A percentile compares a stretch with the other conserved stretches of the same genome.
These are phyloP conservation scores for Cucurbita ficifolia DNA, from an alignment of 306 rosid genomes.

Conservation along the genomic window DNA sequence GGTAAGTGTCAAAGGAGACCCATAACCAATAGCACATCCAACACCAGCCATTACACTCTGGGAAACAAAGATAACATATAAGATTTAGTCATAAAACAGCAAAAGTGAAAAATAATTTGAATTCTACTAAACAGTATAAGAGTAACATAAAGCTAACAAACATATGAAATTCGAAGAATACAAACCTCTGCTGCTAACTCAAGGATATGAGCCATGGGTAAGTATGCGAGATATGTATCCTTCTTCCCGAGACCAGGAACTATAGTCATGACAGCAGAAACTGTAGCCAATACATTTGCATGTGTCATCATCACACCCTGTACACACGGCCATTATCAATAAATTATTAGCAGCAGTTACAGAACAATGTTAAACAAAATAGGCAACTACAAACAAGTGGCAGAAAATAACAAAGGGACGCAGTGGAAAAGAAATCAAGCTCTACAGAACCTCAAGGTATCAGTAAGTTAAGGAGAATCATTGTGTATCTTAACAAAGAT, in stretches of 20 bases:
- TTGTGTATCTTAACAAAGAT: not conserved
- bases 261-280: constrained; percentile 70
- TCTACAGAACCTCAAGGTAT: not conserved
- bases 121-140: not conserved
- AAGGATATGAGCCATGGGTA: constrained; percentile 97
- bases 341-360: not conserved
- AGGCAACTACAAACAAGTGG: not conserved
- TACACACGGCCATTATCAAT: constrained; percentile 8
- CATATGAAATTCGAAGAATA: constrained; percentile 7
- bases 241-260: constrained; percentile 63
- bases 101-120: not conserved
- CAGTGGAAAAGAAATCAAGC: not conserved
- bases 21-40: constrained; percentile 90
- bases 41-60: constrained; percentile 67
- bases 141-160: constrained; percentile 8
- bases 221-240: constrained; percentile 76
- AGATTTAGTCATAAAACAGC: constrained; percentile 14
- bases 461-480: not conserved
- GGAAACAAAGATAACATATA: constrained; percentile 12
- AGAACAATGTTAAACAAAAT: not conserved
- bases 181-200: constrained; percentile 91
- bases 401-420: not conserved
- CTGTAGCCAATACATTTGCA: constrained; percentile 73
- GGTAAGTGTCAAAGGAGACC: constrained; percentile 80
- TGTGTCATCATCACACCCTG: constrained; percentile 99